Conservation (phyloP, 2,329 filamentous ascomycete genomes). For the Ophiostoma ulmi region DNA sequence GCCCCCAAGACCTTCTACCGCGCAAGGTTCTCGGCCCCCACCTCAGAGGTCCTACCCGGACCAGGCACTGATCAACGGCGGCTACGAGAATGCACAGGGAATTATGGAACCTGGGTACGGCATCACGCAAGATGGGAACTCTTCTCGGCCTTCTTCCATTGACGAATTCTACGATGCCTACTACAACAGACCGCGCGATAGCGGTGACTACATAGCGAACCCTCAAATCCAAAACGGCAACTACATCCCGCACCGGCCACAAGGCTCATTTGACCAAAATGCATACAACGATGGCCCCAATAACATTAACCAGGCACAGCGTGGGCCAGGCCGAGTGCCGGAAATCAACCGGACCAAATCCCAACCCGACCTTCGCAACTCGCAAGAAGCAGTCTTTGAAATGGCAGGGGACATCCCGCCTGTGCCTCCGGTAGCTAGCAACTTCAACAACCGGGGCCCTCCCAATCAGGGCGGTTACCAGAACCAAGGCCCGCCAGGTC, state of each 20-base stretch:
- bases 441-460: neutral
- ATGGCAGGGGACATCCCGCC: slow-evolving; percentile 61
- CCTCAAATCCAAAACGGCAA: slow-evolving; percentile 37
- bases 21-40: slow-evolving; percentile 48
- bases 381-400: slow-evolving; percentile 66
- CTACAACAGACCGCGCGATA: slow-evolving; percentile 37
- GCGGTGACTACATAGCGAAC: slow-evolving; percentile 31
- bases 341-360: slow-evolving; percentile 59
- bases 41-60: slow-evolving; percentile 46
- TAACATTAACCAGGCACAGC: slow-evolving; percentile 36
- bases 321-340: slow-evolving; percentile 46
- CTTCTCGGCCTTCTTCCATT: slow-evolving; percentile 37
- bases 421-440: slow-evolving; percentile 33
- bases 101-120: slow-evolving; percentile 30
- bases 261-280: slow-evolving; percentile 46
- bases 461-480: neutral
- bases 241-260: slow-evolving; percentile 32
- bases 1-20: slow-evolving; percentile 51
- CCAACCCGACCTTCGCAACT: slow-evolving; percentile 60
- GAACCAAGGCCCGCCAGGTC: slow-evolving; percentile 25
- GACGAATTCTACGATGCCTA: slow-evolving; percentile 54
- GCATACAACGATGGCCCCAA: slow-evolving; percentile 32
- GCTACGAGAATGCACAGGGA: slow-evolving; percentile 19
- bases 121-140: slow-evolving; percentile 1
- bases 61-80: neutral